phyloP scores from a whole-genome alignment of 177 flowering plant species.

The Vitis hybrid region DNA sequence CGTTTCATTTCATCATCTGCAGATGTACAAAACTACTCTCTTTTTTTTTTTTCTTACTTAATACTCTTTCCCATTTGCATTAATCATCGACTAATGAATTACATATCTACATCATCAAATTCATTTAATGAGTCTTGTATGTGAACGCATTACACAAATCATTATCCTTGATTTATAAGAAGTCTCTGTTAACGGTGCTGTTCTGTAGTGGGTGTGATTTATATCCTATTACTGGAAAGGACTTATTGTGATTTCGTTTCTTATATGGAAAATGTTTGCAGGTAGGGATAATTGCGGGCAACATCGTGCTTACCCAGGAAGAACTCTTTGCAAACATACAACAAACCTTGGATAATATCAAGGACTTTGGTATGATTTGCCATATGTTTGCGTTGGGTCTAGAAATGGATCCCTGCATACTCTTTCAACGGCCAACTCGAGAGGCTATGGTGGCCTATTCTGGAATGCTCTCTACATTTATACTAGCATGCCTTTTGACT shows the following conservation, averaged over 20 bases:
- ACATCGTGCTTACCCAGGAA: conserved; percentile 18
- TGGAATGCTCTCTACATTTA: conserved; percentile 44
- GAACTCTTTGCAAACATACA: conserved; percentile 1
- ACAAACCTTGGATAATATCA: conserved; percentile 3
- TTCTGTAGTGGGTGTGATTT: not conserved
- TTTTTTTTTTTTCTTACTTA: too few relatives aligned
- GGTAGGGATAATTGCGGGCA: conserved; percentile 53
- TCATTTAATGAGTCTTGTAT: too few relatives aligned
- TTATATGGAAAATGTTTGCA: conserved; percentile 19
- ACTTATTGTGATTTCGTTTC: too few relatives aligned
- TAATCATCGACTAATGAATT: too few relatives aligned
- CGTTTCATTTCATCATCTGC: too few relatives aligned
- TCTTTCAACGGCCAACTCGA: conserved; percentile 34
- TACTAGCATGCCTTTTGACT: conserved; percentile 23
- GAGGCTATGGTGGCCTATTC: conserved; percentile 53
- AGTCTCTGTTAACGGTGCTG: too few relatives aligned
- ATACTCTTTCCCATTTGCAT: too few relatives aligned
- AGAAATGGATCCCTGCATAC: conserved; percentile 57
- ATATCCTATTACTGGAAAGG: too few relatives aligned
- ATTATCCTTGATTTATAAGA: too few relatives aligned
- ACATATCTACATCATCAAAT: too few relatives aligned
- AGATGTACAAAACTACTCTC: too few relatives aligned
- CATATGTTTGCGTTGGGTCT: conserved; percentile 73
- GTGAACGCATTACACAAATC: too few relatives aligned
- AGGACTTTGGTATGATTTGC: conserved; percentile 54